Base-by-base conservation (phyloP, 352 stramenopile species). In the Pythium phragmiticola region DNA sequence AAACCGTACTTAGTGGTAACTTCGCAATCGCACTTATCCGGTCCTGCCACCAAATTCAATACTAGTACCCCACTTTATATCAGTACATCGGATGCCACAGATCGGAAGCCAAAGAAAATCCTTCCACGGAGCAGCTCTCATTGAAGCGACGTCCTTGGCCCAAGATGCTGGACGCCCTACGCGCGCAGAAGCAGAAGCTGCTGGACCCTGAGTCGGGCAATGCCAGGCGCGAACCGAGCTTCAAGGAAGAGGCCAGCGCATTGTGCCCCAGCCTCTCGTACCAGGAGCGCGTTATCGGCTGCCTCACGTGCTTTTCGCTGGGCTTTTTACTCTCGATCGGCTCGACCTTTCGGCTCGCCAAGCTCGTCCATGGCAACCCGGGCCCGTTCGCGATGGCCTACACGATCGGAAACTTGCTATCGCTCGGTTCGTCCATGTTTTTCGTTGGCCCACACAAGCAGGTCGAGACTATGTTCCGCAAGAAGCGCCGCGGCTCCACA, bases 371-470 rank as follows among this genome's bases (percentile, higher is more conserved):
- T 55, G 87, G 87, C 21, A 88, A 92, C 48, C 87, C 87, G 2
- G 85, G 75, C 5, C 87, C 87, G 3, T 96, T 96, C 57, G 87
- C 88, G 1, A 82, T 92, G 51, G 83, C 80, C 52, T 96, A 95
- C 68, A 94, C 84, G 3, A 82, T 96, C 39, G 88, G 88, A 26
- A 96, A 96, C 63, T 39, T 95, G 17, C 65, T 96, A 11, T 90
- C 83, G 48, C 72, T 96, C n/a, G 65, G 76, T 42, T 90, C 74
- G 42, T 90, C 88, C 16, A 92, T 82, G 56, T 95, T 96, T 71
- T 96, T 95, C 63, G 82, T 93, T 19, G 88, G 88, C 0, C 88
- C 88, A 17, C 84, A 70, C 72, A 89, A 90, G 58, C 88, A 96
- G 61, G 13, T 87, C 37, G 69, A 93, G 70, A 90, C 73, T 16